Conservation (phyloP, 176 grass and related monocot genomes). For the Coix lacrymajobi region DNA sequence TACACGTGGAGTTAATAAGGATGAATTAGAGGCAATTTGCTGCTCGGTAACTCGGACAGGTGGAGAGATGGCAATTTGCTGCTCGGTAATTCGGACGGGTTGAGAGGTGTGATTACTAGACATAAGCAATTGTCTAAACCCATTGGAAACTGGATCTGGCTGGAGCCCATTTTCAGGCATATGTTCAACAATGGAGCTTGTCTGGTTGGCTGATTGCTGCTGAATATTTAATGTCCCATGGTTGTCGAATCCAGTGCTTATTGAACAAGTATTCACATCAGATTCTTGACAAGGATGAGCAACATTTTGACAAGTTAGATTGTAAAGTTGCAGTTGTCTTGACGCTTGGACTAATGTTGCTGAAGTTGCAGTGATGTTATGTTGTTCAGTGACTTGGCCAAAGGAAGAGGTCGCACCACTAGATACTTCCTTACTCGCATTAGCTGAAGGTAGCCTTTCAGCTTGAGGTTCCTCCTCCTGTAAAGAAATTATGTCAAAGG, state of each 20-base stretch:
- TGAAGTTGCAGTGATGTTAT: background rate
- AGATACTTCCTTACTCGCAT: background rate
- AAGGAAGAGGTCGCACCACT: background rate
- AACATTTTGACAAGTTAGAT: conserved; percentile 8
- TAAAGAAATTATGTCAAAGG: conserved; percentile 18
- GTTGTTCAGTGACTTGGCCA: conserved; percentile 18
- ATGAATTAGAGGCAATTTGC: background rate
- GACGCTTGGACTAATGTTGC: background rate
- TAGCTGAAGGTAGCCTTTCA: conserved; percentile 18
- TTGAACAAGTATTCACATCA: conserved; percentile 7
- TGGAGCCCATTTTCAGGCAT: conserved; percentile 15
- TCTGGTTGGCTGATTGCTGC: conserved; percentile 7
- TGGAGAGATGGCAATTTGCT: background rate
- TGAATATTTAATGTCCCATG: conserved; percentile 19
- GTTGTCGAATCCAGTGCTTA: conserved; percentile 13
- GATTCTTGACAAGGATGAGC: conserved; percentile 1
- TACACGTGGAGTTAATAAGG: conserved; percentile 7
- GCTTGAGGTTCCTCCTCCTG: conserved; percentile 39
- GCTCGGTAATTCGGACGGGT: background rate
- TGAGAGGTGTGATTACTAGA: background rate
- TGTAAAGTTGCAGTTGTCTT: background rate
- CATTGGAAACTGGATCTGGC: background rate
- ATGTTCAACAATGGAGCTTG: background rate
- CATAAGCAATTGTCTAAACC: background rate
- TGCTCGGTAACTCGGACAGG: conserved; percentile 16